A percentile compares a stretch with the other conserved stretches of the same genome.
phyloP scores from a whole-genome alignment of 2,329 filamentous ascomycete species.

The Aspergillus flavus region DNA sequence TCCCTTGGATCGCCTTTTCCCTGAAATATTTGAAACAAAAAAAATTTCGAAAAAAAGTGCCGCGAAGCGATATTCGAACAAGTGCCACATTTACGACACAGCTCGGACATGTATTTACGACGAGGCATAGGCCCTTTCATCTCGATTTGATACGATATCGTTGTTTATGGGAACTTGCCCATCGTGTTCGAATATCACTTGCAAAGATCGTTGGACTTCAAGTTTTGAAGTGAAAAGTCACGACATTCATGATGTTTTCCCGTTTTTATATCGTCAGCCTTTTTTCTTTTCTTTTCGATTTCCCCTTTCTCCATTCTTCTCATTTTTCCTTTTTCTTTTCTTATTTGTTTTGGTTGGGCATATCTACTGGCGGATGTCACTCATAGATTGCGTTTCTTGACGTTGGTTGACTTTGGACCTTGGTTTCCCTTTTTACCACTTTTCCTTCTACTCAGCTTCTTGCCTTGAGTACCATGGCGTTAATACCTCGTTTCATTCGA shows the following conservation, averaged over 20 bases:
- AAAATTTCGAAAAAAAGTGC: slow-evolving; percentile 36
- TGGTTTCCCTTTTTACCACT: slow-evolving; percentile 25
- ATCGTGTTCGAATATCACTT: slow-evolving; percentile 21
- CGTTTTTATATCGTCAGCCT: slow-evolving; percentile 16
- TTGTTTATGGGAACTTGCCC: slow-evolving; percentile 19
- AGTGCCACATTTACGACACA: slow-evolving; percentile 23
- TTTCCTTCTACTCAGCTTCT: slow-evolving; percentile 3
- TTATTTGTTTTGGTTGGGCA: slow-evolving; percentile 37
- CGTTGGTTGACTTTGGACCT: slow-evolving; percentile 35
- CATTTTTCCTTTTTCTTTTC: slow-evolving; percentile 25
- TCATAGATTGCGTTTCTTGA: slow-evolving; percentile 41
- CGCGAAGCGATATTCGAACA: slow-evolving; percentile 30
- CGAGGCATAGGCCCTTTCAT: slow-evolving; percentile 9
- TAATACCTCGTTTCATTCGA: slow-evolving; percentile 28
- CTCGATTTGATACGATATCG: slow-evolving; percentile 22
- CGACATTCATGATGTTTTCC: slow-evolving; percentile 44
- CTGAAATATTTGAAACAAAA: slow-evolving; percentile 32
- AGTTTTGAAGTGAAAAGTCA: slow-evolving; percentile 32
- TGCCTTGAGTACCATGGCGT: slow-evolving; percentile 28
- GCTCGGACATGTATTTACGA: slow-evolving; percentile 19
- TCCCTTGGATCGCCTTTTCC: slow-evolving; percentile 32
- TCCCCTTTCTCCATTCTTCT: not conserved
- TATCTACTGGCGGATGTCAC: slow-evolving; percentile 40
- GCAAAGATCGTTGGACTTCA: slow-evolving; percentile 17
- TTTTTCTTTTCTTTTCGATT: slow-evolving; percentile 18